Evolutionary conservation across 257 asterid genomes (phyloP).

Genomic region (Lavandula angustifolia): DNA sequence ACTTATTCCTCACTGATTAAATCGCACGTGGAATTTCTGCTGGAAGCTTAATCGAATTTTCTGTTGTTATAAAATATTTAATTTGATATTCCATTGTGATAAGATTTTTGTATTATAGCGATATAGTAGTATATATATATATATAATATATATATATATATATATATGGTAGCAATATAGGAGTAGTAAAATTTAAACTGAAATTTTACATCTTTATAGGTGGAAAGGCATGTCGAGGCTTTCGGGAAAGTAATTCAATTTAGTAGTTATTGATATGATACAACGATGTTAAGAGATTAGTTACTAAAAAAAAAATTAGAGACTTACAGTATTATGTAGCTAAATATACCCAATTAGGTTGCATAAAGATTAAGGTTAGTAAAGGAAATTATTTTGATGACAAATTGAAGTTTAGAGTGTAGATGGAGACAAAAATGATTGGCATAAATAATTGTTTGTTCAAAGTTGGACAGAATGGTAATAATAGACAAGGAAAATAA

Average conservation of each 20-base stretch:
- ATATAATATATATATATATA: too few relatives aligned
- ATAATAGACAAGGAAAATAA: background rate
- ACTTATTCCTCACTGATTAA: background rate
- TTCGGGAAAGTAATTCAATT: background rate
- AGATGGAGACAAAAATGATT: slow-evolving; percentile 28
- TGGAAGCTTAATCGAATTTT: background rate
- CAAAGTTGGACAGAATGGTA: background rate
- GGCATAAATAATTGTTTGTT: slow-evolving; percentile 20
- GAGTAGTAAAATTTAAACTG: background rate
- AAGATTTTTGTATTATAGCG: background rate
- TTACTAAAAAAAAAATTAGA: background rate
- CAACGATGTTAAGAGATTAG: background rate
- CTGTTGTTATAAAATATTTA: too few relatives aligned
- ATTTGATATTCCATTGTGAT: background rate
- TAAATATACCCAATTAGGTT: background rate
- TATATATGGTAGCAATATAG: too few relatives aligned
- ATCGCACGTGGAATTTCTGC: too few relatives aligned
- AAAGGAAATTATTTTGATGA: slow-evolving; percentile 26
- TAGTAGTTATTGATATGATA: background rate
- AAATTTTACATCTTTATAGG: background rate
- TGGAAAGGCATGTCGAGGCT: too few relatives aligned
- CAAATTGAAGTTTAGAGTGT: background rate
- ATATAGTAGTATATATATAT: too few relatives aligned
- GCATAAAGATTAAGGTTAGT: background rate
- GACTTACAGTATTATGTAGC: background rate